phyloP scores from a whole-genome alignment of 1,139 yeast species.

The Candida sanyaensis region DNA sequence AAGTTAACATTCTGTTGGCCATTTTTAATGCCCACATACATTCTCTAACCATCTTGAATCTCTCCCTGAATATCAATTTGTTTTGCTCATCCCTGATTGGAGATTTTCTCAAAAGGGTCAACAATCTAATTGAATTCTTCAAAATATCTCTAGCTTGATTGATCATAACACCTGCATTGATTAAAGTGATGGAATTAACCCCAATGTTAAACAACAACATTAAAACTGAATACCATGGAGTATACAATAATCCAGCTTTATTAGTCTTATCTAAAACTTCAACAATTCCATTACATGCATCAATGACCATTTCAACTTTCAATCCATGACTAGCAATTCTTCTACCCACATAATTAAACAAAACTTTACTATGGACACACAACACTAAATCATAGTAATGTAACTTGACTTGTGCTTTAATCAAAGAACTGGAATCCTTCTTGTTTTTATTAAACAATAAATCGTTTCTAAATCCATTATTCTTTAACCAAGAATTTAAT shows the following conservation, averaged over 20 bases:
- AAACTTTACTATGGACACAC: conserved; percentile 38
- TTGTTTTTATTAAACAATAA: conserved; percentile 25
- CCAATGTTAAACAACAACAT: conserved; percentile 51
- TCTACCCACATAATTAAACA: conserved; percentile 37
- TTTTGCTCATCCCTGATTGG: conserved; percentile 36
- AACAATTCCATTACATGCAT: conserved; percentile 37
- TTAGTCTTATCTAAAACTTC: conserved; percentile 35
- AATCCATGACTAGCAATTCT: conserved; percentile 34
- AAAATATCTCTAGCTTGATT: conserved; percentile 27
- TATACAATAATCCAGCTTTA: conserved; percentile 34
- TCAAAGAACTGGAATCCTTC: conserved; percentile 20
- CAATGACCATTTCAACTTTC: conserved; percentile 33
- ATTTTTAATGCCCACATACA: conserved; percentile 65
- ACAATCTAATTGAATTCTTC: conserved; percentile 26
- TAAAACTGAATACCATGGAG: conserved; percentile 60
- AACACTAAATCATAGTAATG: conserved; percentile 44
- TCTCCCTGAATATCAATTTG: conserved; percentile 36
- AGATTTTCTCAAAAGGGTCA: conserved; percentile 29
- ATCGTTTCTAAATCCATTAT: conserved; percentile 37
- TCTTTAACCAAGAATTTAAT: conserved; percentile 36
- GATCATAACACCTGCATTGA: conserved; percentile 42
- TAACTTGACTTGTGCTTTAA: conserved; percentile 39
- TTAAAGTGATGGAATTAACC: conserved; percentile 43
- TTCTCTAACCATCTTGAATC: conserved; percentile 62
- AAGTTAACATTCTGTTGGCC: conserved; percentile 51